Evolutionary conservation across 805 yeast species (phyloP).

Genomic region (Lipomyces mesembrius): DNA sequence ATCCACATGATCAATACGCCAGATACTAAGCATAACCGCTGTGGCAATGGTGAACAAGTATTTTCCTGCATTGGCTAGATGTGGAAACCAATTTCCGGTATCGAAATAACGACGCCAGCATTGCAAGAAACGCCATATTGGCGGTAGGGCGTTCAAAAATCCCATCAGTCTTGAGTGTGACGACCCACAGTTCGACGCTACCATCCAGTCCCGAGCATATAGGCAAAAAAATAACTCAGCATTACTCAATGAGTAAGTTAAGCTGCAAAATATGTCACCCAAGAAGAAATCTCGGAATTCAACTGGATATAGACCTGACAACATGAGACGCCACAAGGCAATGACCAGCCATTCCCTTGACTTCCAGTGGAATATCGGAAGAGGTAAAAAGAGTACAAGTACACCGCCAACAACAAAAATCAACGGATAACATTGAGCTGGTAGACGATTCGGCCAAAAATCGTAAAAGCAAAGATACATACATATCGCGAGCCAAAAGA

Average conservation of each 20-base stretch:
- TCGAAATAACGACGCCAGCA: slow-evolving; percentile 90
- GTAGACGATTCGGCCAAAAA: slow-evolving; percentile 63
- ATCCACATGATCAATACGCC: slow-evolving; percentile 62
- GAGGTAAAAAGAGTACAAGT: slow-evolving; percentile 62
- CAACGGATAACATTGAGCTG: slow-evolving; percentile 81
- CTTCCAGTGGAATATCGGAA: slow-evolving; percentile 58
- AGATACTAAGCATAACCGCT: slow-evolving; percentile 73
- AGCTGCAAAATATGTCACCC: slow-evolving; percentile 88
- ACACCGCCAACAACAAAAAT: slow-evolving; percentile 63
- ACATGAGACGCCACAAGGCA: slow-evolving; percentile 69
- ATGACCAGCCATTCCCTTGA: slow-evolving; percentile 79
- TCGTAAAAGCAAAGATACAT: slow-evolving; percentile 77
- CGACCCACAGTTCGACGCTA: slow-evolving; percentile 68
- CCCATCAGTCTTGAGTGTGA: slow-evolving; percentile 78
- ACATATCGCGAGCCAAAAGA: slow-evolving; percentile 62
- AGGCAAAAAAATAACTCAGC: slow-evolving; percentile 84
- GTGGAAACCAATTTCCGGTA: slow-evolving; percentile 96
- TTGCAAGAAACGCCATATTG: slow-evolving; percentile 87
- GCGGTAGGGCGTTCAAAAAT: slow-evolving; percentile 80
- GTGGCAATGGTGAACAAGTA: slow-evolving; percentile 70
- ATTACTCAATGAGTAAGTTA: slow-evolving; percentile 87
- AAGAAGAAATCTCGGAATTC: slow-evolving; percentile 92
- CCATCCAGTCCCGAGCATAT: slow-evolving; percentile 68
- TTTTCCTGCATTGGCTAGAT: slow-evolving; percentile 83
- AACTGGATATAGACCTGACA: slow-evolving; percentile 90